Evolutionary conservation across 257 asterid species (phyloP), one percentile per base, ranked within the genome.

Genomic region (Scutellaria minor): DNA sequence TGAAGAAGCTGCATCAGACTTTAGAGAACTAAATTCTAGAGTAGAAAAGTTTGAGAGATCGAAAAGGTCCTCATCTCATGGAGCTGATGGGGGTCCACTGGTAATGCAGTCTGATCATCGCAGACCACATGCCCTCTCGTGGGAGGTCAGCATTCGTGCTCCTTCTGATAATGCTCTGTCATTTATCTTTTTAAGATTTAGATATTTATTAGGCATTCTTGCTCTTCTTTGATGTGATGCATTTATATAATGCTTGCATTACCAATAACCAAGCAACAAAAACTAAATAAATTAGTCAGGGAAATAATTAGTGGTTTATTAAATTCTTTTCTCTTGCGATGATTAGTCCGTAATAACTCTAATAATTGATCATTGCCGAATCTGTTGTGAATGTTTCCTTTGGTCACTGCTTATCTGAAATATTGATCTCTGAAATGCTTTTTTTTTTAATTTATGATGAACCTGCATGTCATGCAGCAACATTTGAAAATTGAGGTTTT

Each of bases 71-170:
- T 74, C 82, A 45, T 80, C 89, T 82, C 83, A 71, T 66, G 82
- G 77, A 64, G 80, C 70, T 80, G 98, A 87, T 64, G 95, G 85
- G 72, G 76, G 89, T 55, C 77, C 89, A 39, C 41, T 85, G 56
- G 71, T 81, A 58, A 47, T 92, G 88, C 95, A 88, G 83, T 85
- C 94, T 78, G 96, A 92, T 85, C 93, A 95, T 75, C 99, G 99
- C 71, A 84, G 99, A 79, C 98, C 99, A 78, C 99, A 95, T 85
- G 98, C 99, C 65, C 96, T 95, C 66, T 95, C 99, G 52, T 95
- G 99, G 99, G 99, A 95, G 97, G 99, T 95, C 52, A 84, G 97
- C 76, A 37, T 69, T 72, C 78, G 14, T 74, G 58, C 72, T 78
- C 50, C 20, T 79, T 73, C 15, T n/a, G 24, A 60, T 70, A 56